Evolutionary conservation across 192 early-diverging fungal genomes (phyloP), one percentile per base, ranked within the genome.

Genomic region (Gaertneriomyces sp.): DNA sequence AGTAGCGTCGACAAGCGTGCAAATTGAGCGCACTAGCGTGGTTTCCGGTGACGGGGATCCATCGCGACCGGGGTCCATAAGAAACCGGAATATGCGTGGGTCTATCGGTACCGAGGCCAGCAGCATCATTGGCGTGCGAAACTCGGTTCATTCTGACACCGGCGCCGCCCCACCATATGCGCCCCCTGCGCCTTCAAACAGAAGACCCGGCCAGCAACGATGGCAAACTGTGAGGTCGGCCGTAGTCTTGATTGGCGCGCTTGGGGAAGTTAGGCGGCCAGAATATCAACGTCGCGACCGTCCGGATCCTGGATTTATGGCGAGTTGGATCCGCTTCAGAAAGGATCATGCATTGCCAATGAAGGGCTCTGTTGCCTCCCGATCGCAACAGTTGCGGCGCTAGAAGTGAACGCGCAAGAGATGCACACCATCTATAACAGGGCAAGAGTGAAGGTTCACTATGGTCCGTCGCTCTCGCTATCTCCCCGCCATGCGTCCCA

Each of bases 261-360:
- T 79, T 45, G 64, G 69, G 38, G 59, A 63, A 11, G 73, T 79
- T 11, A 53, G 70, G 33, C 51, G 61, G 16, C 54, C 51, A 12
- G 67, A 74, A 43, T 78, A 71, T 60, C 50, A 44, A 11, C 17
- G 33, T 6, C 51, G 63, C 42, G 46, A 64, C 2, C 72, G 76
- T 9, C 76, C 76, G 25, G 69, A 70, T 42, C 64, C 50, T 40
- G 58, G 66, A 19, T 78, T 78, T 42, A 53, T 78, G 45, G 71
- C 74, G 19, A 71, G 70, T 43, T 78, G 76, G 76, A 78, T 74
- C 57, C 66, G 69, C 55, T 78, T 78, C 64, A 65, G 76, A 41
- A 74, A 71, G 67, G 76, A 78, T 69, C 60, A 19, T 8, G 60
- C 7, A 10, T 45, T 69, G 49, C 68, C 68, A 17, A 59, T 54